A percentile compares a stretch with the other conserved stretches of the same genome.
Evolutionary conservation across 176 grass and related monocot species (phyloP).

Genomic region (Puya raimondii): DNA sequence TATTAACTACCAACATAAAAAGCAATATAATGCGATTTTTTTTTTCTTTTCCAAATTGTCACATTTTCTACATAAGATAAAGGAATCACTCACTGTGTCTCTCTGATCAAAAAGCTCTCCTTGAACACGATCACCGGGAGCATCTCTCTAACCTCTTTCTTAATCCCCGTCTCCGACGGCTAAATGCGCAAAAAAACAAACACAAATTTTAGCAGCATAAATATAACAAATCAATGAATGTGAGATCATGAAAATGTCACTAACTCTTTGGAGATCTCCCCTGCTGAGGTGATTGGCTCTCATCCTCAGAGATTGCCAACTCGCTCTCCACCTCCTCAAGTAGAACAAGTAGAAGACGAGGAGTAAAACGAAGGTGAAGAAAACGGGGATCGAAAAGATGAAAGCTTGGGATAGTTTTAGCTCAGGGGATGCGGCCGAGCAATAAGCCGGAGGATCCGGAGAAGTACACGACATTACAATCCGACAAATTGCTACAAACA

Average conservation of each 20-base stretch:
- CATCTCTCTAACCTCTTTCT: slow-evolving; percentile 87
- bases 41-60: neutral
- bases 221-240: slow-evolving; percentile 1
- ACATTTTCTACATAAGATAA: slow-evolving; percentile 1
- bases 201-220: slow-evolving; percentile 5
- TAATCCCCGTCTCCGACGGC: slow-evolving; percentile 54
- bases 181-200: slow-evolving; percentile 28
- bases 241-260: slow-evolving; percentile 2
- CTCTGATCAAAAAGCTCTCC: slow-evolving; percentile 87
- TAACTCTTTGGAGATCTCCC: slow-evolving; percentile 61
- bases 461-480: slow-evolving; percentile 71
- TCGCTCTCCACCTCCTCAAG: slow-evolving; percentile 58
- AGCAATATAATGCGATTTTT: no score
- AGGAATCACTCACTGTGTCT: slow-evolving; percentile 74
- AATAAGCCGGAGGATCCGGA: slow-evolving; percentile 55
- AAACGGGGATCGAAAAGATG: slow-evolving; percentile 83
- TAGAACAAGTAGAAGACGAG: slow-evolving; percentile 92
- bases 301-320: slow-evolving; percentile 76
- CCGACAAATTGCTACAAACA: slow-evolving; percentile 1
- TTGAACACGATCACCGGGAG: slow-evolving; percentile 85
- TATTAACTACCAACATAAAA: no score
- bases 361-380: slow-evolving; percentile 75
- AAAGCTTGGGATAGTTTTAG: slow-evolving; percentile 91
- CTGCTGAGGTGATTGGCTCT: slow-evolving; percentile 50
- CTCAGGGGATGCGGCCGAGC: slow-evolving; percentile 63